Percentiles rank a stretch among this genome's conserved stretches.
Conservation (phyloP, 1,139 yeast species). For the Diutina neorugosa region DNA sequence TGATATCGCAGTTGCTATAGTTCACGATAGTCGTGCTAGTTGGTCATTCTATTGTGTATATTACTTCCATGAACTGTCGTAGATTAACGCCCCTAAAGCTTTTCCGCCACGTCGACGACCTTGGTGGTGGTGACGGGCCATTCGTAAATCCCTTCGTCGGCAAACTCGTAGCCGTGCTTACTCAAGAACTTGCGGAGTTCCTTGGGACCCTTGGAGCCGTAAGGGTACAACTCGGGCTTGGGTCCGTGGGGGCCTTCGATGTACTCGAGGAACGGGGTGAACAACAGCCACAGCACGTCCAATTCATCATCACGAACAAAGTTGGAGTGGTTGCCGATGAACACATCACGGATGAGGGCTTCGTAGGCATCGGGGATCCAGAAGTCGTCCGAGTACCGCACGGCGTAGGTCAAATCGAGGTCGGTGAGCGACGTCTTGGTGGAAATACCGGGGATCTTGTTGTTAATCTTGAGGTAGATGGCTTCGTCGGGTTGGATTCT, state of each 20-base stretch:
- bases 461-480: conserved; percentile 79
- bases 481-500: conserved; percentile 95
- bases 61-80: not conserved
- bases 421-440: conserved; percentile 77
- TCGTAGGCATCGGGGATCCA: conserved; percentile 98
- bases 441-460: conserved; percentile 86
- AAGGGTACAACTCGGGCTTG: conserved; percentile 54
- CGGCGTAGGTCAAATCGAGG: conserved; percentile 75
- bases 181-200: conserved; percentile 48
- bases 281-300: conserved; percentile 83
- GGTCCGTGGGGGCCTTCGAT: conserved; percentile 65
- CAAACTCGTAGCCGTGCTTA: conserved; percentile 58
- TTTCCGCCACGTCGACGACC: conserved; percentile 9
- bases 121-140: conserved; percentile 73
- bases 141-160: conserved; percentile 50
- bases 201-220: conserved; percentile 87
- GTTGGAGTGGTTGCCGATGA: conserved; percentile 89
- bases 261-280: conserved; percentile 78
- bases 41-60: no score
- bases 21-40: no score
- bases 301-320: conserved; percentile 97
- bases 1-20: no score
- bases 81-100: not conserved
- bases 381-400: conserved; percentile 68
- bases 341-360: conserved; percentile 82